Evolutionary conservation across 352 stramenopile genomes (phyloP), one percentile per base, ranked within the genome.

Genomic region (Phytopythium cucurbitacearum): DNA sequence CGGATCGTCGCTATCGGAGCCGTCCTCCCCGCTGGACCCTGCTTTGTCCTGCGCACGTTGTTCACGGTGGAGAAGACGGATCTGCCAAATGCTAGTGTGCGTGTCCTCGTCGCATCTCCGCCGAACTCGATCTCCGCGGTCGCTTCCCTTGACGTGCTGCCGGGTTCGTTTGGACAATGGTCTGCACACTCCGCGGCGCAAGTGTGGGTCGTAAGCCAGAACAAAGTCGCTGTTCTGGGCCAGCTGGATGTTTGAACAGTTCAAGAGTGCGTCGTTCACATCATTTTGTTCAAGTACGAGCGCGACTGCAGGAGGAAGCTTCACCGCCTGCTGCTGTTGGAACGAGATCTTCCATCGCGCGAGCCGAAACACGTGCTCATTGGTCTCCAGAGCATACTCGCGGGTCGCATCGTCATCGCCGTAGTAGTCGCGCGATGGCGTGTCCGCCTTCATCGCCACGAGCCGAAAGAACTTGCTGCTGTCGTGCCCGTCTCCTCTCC

Each of bases 341-440:
- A 53, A 52, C 3, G 62, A 50, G 51, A 87, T 76, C 13, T 59
- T 57, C 79, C 79, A 89, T 32, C 66, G 63, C 12, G 79, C 79
- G 10, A 89, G 67, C 2, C 67, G 69, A 53, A 86, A 40, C 9
- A 82, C 58, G 10, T 50, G 61, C 39, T 79, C 67, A 48, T 89
- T 89, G 13, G 73, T 85, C 67, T 89, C 79, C 9, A 73, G 49
- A 3, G 73, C 58, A 57, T 75, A 85, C 62, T 87, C 79, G 7
- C 76, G 76, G 16, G 79, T 89, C 28, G 73, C 73, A 1, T 39
- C 47, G 56, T 89, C 79, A 51, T 86, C 73, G 28, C 79, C 79
- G 40, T 89, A 89, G 49, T 71, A 73, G 13, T 67, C 69, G 21
- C 35, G 45, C 8, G 66, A 75, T 5, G 79, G 76, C 4, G 73